Base-by-base conservation (phyloP, 2,329 filamentous ascomycete genomes). In the Mycosphaerelloides madeirae region DNA sequence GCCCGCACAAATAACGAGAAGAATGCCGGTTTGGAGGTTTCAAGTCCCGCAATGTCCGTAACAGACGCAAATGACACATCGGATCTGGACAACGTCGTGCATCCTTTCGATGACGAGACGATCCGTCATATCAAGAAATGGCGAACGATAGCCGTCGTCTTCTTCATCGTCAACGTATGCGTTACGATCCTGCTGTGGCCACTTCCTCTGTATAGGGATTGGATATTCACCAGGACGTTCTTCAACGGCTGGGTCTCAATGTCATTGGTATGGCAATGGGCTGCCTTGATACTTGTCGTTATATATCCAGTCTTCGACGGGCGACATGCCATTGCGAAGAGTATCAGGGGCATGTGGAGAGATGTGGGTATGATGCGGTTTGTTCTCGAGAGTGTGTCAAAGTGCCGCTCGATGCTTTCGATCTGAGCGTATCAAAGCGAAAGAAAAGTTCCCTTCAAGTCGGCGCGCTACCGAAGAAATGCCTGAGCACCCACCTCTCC, bases 261-360 rank as follows among this genome's bases (percentile, higher is more conserved):
- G 3, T 65, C 71, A 0, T 70, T 75, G 3, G 57, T 71, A 0
- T 75, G 72, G 71, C 70, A 74, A 38, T 76, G 75, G 46, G 58
- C 66, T 32, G 72, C 73, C 0, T 68, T 76, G 36, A 56, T 62
- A 6, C 68, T 68, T 0, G 72, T 76, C 0, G 67, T 73, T 0
- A 49, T 76, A 1, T 76, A 68, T 53, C 73, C 72, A 1, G 50
- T 76, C 11, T 75, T 69, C 46, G 72, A 76, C 54, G 73, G 73
- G 3, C 57, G 70, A 16, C 50, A 60, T 43, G 69, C 65, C 20
- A 73, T 73, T 47, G 54, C 56, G 11, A 63, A 50, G 25, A 62
- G 56, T 2, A 29, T 53, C 0, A 46, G 48, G 19, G 65, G 66
- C 18, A 18, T 36, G 15, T n/a, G 14, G 33, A 36, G 7, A 15